Base-by-base conservation (phyloP, 768 basidiomycete genomes). In the Vararia minispora region DNA sequence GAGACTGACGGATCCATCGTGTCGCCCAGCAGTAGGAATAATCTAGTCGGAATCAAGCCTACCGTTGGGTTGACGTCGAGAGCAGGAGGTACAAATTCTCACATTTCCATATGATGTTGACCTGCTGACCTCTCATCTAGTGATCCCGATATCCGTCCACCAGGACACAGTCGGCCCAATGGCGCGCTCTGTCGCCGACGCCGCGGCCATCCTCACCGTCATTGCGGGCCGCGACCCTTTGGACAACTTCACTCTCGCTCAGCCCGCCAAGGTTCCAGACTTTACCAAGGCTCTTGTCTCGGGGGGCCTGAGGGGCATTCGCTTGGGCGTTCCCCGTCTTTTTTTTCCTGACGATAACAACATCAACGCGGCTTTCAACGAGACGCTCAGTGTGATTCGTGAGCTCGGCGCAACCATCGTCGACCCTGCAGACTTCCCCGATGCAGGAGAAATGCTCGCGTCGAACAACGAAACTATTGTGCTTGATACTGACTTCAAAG, bases 111-210 rank as follows among this genome's bases (percentile, higher is more conserved):
- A 23, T 25, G 7, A n/a, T 28, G 6, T 18, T 9, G 18, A 28
- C 39, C 16, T 21, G 6, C 7, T 34, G 26, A 5, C 18, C 18
- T 11, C 16, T 21, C 17, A 41, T 32, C 6, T 36, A 74, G 75
- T 76, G 3, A 57, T 76, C 20, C 76, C 76, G 3, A 71, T 74
- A 5, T 74, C 72, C 1, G 56, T 54, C 16, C 65, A 74, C 44
- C 74, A 74, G 52, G 77, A 78, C 44, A 69, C 74, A 2, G 64
- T 76, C 2, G 76, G 76, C 0, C 76, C 76, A 0, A 65, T 79
- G 44, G 56, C 69, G 2, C 63, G 75, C 5, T 69, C 71, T 3
- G 42, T 76, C 20, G 52, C 69, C 0, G 76, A 78, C 37, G 72
- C 68, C 0, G 75, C 74, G 0, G 61, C 69, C 29, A 62, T 77